phyloP scores from a whole-genome alignment of 192 early-diverging fungal genomes.

The Backusella psychrophila region DNA sequence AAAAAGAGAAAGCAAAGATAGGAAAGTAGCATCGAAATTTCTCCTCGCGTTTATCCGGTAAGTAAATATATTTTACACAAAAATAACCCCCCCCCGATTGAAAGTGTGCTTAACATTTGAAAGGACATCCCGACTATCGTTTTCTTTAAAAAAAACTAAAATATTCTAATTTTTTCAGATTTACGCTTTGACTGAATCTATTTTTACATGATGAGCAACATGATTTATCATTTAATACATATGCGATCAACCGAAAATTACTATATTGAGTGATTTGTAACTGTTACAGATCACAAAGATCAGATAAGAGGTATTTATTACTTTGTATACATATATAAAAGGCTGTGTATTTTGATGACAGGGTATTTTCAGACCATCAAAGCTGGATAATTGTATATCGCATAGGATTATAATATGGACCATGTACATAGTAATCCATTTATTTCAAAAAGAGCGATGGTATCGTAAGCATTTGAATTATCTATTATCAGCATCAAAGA shows the following conservation, averaged over 20 bases:
- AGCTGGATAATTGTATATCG: too few relatives aligned
- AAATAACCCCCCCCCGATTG: too few relatives aligned
- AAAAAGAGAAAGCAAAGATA: not conserved
- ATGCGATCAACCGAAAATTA: not conserved
- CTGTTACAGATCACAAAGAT: not conserved
- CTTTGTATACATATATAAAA: too few relatives aligned
- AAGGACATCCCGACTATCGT: too few relatives aligned
- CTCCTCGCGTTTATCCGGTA: too few relatives aligned
- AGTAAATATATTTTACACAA: too few relatives aligned
- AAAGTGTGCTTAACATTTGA: too few relatives aligned
- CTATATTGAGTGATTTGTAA: not conserved
- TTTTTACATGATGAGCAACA: not conserved
- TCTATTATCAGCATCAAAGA: not conserved
- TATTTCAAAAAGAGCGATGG: not conserved
- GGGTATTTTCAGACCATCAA: too few relatives aligned
- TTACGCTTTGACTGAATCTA: too few relatives aligned
- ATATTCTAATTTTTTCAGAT: not conserved
- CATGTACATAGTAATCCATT: not conserved
- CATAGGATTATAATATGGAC: not conserved
- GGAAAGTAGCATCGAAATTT: too few relatives aligned
- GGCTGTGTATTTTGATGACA: too few relatives aligned
- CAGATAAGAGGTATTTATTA: not conserved
- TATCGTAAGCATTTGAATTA: not conserved
- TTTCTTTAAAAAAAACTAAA: not conserved
- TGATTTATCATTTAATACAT: not conserved